Evolutionary conservation across 1,284 basidiomycete genomes (phyloP).

Genomic region (Kalmanozyma brasiliensis): DNA sequence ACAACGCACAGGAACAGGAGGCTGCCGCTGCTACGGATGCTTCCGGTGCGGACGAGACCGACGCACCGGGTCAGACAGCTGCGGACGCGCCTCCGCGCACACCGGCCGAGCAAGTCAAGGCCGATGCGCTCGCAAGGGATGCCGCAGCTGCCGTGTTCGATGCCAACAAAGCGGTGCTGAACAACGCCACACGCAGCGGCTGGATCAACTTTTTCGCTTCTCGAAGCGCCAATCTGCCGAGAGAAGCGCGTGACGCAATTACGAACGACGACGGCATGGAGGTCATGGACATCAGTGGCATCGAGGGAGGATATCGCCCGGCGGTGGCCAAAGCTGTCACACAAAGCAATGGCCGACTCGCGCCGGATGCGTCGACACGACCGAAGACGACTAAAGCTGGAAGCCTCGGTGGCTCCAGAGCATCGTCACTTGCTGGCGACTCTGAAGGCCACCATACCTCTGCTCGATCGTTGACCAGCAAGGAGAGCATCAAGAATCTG

Average conservation of each 20-base stretch:
- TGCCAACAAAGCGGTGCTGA: conserved; percentile 54
- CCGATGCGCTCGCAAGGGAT: conserved; percentile 55
- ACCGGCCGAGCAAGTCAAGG: conserved; percentile 63
- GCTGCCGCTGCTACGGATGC: neutral
- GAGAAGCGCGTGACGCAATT: conserved; percentile 22
- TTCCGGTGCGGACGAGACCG: neutral
- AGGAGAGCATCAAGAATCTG: conserved; percentile 35
- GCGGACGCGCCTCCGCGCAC: conserved; percentile 22
- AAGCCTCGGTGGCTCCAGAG: conserved; percentile 20
- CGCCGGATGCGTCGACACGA: conserved; percentile 15
- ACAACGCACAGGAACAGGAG: conserved; percentile 39
- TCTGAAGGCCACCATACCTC: conserved; percentile 6
- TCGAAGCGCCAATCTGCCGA: conserved; percentile 39
- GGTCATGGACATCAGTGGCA: conserved; percentile 60
- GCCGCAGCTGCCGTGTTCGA: conserved; percentile 24
- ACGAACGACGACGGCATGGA: conserved; percentile 48
- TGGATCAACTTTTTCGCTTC: conserved; percentile 61
- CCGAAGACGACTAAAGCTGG: conserved; percentile 13
- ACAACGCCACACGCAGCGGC: conserved; percentile 45
- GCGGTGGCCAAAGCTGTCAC: conserved; percentile 9
- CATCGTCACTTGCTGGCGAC: conserved; percentile 31
- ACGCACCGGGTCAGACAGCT: neutral
- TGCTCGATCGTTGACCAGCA: conserved; percentile 37
- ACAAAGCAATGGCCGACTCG: conserved; percentile 9
- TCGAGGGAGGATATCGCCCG: conserved; percentile 10